Percentiles rank a stretch among this genome's conserved stretches.
These are phyloP conservation scores for Colletotrichum sansevieriae DNA, from an alignment of 2,329 filamentous ascomycete genomes.

Conservation along the genomic window DNA sequence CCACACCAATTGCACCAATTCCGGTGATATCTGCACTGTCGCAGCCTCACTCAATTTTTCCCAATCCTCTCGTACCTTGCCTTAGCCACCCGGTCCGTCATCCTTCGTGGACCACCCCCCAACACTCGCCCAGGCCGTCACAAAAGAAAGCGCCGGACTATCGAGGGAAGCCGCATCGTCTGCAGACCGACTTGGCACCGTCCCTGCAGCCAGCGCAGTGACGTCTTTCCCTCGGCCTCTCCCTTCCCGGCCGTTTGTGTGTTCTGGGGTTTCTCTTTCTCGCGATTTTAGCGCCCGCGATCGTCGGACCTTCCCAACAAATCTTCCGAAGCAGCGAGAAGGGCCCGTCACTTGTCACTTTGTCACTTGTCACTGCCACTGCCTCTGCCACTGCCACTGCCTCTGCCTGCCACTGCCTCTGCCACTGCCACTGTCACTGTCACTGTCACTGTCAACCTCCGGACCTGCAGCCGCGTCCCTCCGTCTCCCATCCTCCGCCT, in stretches of 20 bases:
- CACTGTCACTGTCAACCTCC: no score
- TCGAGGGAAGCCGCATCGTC: slow-evolving; percentile 18
- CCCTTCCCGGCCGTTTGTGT: no score
- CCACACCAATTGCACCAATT: background rate
- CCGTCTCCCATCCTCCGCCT: slow-evolving; percentile 1
- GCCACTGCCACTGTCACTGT: no score
- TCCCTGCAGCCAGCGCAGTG: slow-evolving; percentile 21
- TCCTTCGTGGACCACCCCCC: slow-evolving; percentile 2
- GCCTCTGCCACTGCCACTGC: no score
- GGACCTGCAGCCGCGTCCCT: background rate
- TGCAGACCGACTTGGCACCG: slow-evolving; percentile 24
- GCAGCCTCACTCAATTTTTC: background rate
- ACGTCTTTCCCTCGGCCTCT: slow-evolving; percentile 10
- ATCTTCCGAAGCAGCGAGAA: slow-evolving; percentile 27
- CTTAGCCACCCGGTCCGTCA: background rate
- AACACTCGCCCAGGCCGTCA: background rate
- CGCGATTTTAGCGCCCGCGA: slow-evolving; percentile 2
- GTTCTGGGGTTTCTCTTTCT: no score
- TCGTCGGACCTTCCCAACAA: slow-evolving; percentile 41
- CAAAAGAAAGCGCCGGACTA: slow-evolving; percentile 18
- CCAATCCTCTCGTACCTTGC: slow-evolving; percentile 2
- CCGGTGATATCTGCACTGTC: slow-evolving; percentile 16
- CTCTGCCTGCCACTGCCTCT: no score
- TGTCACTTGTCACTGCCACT: no score
- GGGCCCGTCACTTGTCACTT: background rate